Percentiles rank a stretch among this genome's conserved stretches.
These are phyloP conservation scores for Gentiana straminea DNA, from an alignment of 257 asterid genomes.

Conservation along the genomic window DNA sequence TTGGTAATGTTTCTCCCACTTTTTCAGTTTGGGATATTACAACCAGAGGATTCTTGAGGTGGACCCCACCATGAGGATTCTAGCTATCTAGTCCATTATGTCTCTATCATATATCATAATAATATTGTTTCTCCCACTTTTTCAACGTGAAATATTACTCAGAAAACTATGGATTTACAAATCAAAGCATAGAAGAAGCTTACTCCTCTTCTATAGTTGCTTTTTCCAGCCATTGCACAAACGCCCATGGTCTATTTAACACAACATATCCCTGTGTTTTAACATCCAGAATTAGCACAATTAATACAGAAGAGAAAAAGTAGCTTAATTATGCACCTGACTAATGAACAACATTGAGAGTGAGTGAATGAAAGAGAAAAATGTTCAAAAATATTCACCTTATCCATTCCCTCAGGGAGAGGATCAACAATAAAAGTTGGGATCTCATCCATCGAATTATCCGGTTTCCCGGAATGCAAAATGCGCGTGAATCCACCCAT, in stretches of 20 bases:
- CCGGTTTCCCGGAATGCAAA: conserved; percentile 77
- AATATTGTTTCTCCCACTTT: conserved; percentile 12
- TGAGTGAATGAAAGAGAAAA: too few species aligned
- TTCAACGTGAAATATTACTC: conserved; percentile 9
- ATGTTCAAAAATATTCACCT: conserved; percentile 34
- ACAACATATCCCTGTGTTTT: conserved; percentile 76
- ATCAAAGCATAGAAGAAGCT: conserved; percentile 27
- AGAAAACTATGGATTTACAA: conserved; percentile 9
- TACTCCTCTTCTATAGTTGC: conserved; percentile 90
- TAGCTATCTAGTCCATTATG: too few species aligned
- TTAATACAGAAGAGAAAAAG: too few species aligned
- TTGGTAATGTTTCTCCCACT: too few species aligned
- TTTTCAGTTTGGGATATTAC: too few species aligned
- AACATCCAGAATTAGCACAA: conserved; percentile 14
- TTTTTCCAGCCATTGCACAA: conserved; percentile 98
- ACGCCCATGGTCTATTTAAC: conserved; percentile 96
- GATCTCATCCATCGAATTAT: conserved; percentile 82
- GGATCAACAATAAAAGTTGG: conserved; percentile 81
- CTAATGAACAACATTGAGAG: too few species aligned
- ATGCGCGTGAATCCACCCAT: conserved; percentile 94
- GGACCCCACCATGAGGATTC: too few species aligned
- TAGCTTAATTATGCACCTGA: too few species aligned
- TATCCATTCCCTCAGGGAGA: conserved; percentile 78
- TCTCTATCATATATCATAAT: conserved; percentile 11
- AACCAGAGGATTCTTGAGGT: too few species aligned